Percentiles rank a stretch among this genome's conserved stretches.
Conservation (phyloP, 495 filamentous ascomycete genomes). For the Aspergillus mulundensis region DNA sequence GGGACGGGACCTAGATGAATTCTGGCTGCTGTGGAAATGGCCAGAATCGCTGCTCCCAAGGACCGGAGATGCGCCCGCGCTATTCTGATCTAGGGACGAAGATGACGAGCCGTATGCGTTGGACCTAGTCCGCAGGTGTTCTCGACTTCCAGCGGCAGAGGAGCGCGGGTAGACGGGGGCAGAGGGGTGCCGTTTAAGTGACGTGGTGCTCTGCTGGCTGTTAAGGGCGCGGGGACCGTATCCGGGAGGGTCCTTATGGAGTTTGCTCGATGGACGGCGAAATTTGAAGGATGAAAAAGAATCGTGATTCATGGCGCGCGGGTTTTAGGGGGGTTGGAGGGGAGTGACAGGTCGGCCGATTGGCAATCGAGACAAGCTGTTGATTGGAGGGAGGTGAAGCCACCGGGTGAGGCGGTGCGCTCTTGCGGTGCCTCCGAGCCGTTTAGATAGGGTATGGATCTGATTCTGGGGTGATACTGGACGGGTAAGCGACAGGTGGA, state of each 20-base stretch:
- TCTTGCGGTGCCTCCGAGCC: constrained; percentile 21
- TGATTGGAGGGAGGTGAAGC: constrained; percentile 27
- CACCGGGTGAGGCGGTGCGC: constrained; percentile 28
- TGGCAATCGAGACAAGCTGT: constrained; percentile 17
- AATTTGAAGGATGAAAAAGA: constrained; percentile 44
- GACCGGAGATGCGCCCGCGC: constrained; percentile 47
- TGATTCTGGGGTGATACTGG: constrained; percentile 18
- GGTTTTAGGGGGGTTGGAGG: constrained; percentile 15
- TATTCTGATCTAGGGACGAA: constrained; percentile 47
- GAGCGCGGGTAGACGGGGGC: constrained; percentile 55
- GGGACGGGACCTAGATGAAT: constrained; percentile 29
- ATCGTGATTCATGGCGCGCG: constrained; percentile 43
- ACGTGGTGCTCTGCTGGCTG: constrained; percentile 43
- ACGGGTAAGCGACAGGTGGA: constrained; percentile 18
- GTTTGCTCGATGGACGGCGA: constrained; percentile 46
- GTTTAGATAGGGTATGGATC: constrained; percentile 10
- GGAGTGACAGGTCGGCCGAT: constrained; percentile 16
- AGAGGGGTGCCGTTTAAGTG: constrained; percentile 66
- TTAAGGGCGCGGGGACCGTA: constrained; percentile 41
- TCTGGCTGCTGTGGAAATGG: constrained; percentile 30
- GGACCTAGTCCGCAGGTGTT: constrained; percentile 47
- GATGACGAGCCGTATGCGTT: constrained; percentile 52
- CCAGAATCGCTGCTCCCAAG: constrained; percentile 38
- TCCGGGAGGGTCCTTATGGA: constrained; percentile 46
- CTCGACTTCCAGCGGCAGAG: constrained; percentile 38